Evolutionary conservation across 2,329 filamentous ascomycete species (phyloP).

Genomic region (Fusarium tupiense): DNA sequence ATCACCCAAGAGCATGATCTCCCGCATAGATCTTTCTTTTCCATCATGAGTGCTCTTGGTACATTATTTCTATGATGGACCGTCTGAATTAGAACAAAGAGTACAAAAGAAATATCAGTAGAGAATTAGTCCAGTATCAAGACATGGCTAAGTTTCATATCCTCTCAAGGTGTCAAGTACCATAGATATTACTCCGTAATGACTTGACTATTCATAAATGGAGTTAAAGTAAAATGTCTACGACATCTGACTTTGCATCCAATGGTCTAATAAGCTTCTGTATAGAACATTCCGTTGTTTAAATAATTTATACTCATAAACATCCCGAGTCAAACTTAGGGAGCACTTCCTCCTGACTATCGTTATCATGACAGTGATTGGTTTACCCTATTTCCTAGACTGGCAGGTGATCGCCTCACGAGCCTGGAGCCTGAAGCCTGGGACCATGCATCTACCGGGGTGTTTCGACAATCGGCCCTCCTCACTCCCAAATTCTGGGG

Average conservation of each 20-base stretch:
- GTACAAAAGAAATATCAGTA: too few relatives aligned
- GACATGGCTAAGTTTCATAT: neutral
- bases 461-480: slow-evolving; percentile 17
- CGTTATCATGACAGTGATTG: slow-evolving; percentile 30
- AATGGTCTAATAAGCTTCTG: neutral
- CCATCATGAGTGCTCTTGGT: neutral
- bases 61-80: neutral
- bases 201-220: too few relatives aligned
- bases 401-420: slow-evolving; percentile 43
- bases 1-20: too few relatives aligned
- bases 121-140: neutral
- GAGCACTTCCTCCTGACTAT: neutral
- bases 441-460: slow-evolving; percentile 40
- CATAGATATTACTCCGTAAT: too few relatives aligned
- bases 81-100: neutral
- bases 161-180: too few relatives aligned
- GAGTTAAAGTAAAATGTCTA: neutral
- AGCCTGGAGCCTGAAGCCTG: slow-evolving; percentile 27
- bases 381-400: slow-evolving; percentile 14
- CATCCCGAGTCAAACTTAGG: neutral
- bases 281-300: neutral
- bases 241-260: neutral
- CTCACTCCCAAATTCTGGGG: neutral
- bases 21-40: too few relatives aligned
- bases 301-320: neutral